Evolutionary conservation across 2,329 filamentous ascomycete genomes (phyloP), one percentile per base, ranked within the genome.

Genomic region (Macrophomina pseudophaseolina): DNA sequence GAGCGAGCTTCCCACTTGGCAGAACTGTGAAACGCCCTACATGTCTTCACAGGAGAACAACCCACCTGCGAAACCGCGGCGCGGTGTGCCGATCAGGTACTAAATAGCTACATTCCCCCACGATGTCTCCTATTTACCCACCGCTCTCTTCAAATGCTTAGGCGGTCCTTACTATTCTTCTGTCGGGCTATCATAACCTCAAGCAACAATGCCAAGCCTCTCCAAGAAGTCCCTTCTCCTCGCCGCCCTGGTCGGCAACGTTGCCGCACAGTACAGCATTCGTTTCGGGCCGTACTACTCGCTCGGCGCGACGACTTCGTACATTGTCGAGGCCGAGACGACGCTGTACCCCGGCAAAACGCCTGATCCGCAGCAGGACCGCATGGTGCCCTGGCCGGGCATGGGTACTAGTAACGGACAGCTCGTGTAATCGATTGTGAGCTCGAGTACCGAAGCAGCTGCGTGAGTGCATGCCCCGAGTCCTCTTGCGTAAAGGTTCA

Each of bases 351-450:
- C 83, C 2, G 81, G 82, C 2, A 74, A 77, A 0, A 69, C 71
- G 1, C 81, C 82, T 0, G 78, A 71, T 35, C 72, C 74, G 56
- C 74, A 70, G 40, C 70, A 71, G 9, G 79, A 80, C n/a, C 74
- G 76, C 64, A 67, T 77, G 38, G 80, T 80, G 9, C 74, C 84
- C 14, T 84, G 82, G 82, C 80, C 83, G n/a, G 82, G 82, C 18
- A 83, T 84, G 81, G 81, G 82, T 3, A 84, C 81, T 5, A 81
- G 80, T 2, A 79, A 80, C n/a, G 82, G 81, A 16, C 81, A 83
- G 67, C 68, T 84, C 71, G 81, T 84, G 66, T 81, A 84, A 74
- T 82, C 81, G 1, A 83, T 84, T 30, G 72, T 70, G 33, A 52
- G 46, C 46, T 64, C 60, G 23, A 64, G 58, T 11, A 51, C 58